These are phyloP conservation scores for Chalaropsis ovoidea DNA, from an alignment of 2,329 filamentous ascomycete species.

Conservation along the genomic window DNA sequence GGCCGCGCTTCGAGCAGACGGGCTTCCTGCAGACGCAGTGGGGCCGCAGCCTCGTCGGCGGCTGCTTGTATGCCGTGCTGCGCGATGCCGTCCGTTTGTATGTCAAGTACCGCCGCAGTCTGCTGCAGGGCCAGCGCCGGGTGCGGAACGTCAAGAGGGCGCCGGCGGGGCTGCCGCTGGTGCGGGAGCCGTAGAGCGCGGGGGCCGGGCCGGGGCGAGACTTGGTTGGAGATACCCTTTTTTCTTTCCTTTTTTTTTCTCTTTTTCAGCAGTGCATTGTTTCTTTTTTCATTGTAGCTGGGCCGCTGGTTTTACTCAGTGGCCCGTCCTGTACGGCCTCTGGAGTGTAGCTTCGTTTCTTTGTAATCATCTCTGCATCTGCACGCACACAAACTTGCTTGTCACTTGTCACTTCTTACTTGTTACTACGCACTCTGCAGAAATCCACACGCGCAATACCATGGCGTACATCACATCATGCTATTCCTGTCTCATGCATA, in stretches of 20 bases:
- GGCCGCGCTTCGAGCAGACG: slow-evolving; percentile 35
- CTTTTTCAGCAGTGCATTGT: slow-evolving; percentile 4
- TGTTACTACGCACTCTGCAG: neutral
- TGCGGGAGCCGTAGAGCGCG: neutral
- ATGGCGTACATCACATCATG: neutral
- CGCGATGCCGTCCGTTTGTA: slow-evolving; percentile 57
- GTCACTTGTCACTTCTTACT: neutral
- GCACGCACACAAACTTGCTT: neutral
- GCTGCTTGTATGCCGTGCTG: slow-evolving; percentile 76
- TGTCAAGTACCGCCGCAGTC: slow-evolving; percentile 52
- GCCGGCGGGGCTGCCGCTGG: neutral
- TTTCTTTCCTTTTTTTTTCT: neutral
- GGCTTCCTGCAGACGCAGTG: slow-evolving; percentile 73
- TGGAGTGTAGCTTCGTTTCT: neutral
- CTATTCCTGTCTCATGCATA: neutral
- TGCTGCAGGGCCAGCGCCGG: slow-evolving; percentile 44
- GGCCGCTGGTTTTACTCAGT: neutral
- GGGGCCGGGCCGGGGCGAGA: neutral
- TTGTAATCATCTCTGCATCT: neutral
- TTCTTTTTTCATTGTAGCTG: neutral
- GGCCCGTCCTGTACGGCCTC: neutral
- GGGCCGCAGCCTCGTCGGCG: slow-evolving; percentile 81
- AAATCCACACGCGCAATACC: neutral
- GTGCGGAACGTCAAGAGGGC: slow-evolving; percentile 40
- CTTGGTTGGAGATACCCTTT: slow-evolving; percentile 9